Conservation (phyloP, 225 moss, liverwort and hornwort genomes). For the Pleurozium schreberi region DNA sequence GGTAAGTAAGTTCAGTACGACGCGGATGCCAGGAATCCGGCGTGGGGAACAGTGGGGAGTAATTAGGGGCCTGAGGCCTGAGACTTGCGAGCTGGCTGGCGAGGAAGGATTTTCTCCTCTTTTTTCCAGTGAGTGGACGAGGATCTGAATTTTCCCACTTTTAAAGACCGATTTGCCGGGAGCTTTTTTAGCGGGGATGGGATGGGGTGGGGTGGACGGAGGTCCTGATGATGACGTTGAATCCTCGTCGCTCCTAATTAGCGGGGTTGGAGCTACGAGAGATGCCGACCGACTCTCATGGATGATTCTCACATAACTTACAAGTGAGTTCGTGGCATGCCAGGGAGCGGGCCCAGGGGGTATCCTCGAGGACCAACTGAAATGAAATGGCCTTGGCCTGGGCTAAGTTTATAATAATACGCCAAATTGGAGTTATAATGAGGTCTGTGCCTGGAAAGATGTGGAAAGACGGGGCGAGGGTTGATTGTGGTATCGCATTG, state of each 20-base stretch:
- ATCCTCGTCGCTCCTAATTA: neutral
- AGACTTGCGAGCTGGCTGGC: neutral
- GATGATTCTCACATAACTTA: conserved; percentile 4
- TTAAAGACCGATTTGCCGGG: neutral
- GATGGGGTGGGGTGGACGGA: neutral
- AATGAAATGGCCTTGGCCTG: neutral
- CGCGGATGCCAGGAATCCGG: conserved; percentile 27
- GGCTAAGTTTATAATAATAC: conserved; percentile 27
- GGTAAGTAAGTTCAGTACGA: conserved; percentile 12
- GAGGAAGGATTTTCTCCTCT: neutral
- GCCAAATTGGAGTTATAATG: conserved; percentile 15
- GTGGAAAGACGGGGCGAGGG: conserved; percentile 1
- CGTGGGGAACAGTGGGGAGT: conserved; percentile 25
- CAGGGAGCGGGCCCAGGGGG: neutral
- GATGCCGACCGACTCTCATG: conserved; percentile 16
- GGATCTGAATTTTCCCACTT: neutral
- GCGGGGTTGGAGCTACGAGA: neutral
- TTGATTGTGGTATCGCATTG: conserved; percentile 7
- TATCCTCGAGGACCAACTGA: conserved; percentile 5
- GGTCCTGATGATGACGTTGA: neutral
- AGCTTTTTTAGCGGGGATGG: conserved; percentile 1
- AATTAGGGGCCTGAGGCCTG: neutral
- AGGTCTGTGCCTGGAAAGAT: conserved; percentile 13
- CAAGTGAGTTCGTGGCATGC: neutral
- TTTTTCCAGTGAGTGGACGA: neutral